A percentile compares a stretch with the other conserved stretches of the same genome.
These are phyloP conservation scores for Leptosphaerulina australis DNA, from an alignment of 2,329 filamentous ascomycete genomes.

Conservation along the genomic window DNA sequence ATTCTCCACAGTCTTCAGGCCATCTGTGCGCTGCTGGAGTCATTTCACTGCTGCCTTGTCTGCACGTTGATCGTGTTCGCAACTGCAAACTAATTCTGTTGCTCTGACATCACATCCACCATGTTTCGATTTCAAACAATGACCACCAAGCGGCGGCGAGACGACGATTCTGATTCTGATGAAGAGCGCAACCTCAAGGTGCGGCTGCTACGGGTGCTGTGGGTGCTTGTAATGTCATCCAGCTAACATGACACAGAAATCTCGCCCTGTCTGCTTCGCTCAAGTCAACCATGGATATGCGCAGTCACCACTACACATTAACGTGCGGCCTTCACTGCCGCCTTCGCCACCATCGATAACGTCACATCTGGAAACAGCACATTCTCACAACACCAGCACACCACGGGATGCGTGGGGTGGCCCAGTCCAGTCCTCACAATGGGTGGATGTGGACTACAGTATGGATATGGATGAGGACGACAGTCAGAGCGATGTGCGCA, in stretches of 20 bases:
- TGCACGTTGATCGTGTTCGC: conserved; percentile 33
- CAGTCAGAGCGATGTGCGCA: conserved; percentile 40
- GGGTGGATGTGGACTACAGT: conserved; percentile 35
- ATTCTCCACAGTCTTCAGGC: conserved; percentile 24
- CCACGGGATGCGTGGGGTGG: conserved; percentile 14
- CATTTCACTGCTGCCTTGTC: conserved; percentile 22
- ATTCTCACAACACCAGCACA: conserved; percentile 41
- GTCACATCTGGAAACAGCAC: conserved; percentile 35
- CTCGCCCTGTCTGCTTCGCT: conserved; percentile 31
- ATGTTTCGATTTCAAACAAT: conserved; percentile 44
- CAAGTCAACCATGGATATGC: conserved; percentile 28
- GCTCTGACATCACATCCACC: conserved; percentile 16
- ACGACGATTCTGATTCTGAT: conserved; percentile 43
- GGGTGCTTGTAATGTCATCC: conserved; percentile 1
- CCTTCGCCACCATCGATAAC: conserved; percentile 37
- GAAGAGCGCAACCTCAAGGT: conserved; percentile 43
- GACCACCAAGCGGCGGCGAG: conserved; percentile 41
- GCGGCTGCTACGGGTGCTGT: conserved; percentile 9
- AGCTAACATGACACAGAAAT: conserved; percentile 33
- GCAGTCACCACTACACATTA: conserved; percentile 27
- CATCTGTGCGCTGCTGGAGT: conserved; percentile 15
- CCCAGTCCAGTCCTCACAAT: conserved; percentile 30
- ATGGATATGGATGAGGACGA: conserved; percentile 49
- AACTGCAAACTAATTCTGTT: conserved; percentile 11
- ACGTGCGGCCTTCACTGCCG: conserved; percentile 31